Base-by-base conservation (phyloP, 2,329 filamentous ascomycete species). In the Endothia cerciana region DNA sequence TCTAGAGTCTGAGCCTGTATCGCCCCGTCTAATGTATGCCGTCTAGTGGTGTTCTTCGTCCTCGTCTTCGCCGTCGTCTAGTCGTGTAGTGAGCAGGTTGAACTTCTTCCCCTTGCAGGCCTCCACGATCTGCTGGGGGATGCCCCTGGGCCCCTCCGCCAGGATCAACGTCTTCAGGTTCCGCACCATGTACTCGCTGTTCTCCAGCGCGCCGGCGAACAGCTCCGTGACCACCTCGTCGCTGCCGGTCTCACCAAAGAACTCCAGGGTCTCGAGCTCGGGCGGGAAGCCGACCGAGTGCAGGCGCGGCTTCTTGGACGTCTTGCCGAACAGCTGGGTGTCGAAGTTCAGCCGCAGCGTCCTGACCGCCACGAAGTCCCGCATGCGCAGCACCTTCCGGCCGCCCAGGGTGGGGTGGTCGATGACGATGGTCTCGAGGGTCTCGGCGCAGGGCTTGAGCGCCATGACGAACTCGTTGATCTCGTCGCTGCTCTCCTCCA, bases 201-300 rank as follows among this genome's bases (percentile, higher is more conserved):
- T 80, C 69, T 81, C 71, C 4, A 83, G 73, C 28, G 75, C 77
- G 68, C 77, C 77, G 17, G 78, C 76, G 28, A 84, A 70, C 17
- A 84, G 69, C 51, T 83, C 82, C 0, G 77, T 77, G 51, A 83
- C 79, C 69, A 82, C 80, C 2, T 81, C 81, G 61, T 83, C 82
- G 0, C 76, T 79, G 1, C 81, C 81, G 11, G 83, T 73, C 38
- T 77, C 74, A 64, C 80, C 80, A 65, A 81, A 78, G 65, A 83
- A 81, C 62, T 82, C 80, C 28, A 84, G 69, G 2, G 74, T 78
- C 69, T 82, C 78, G 17, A 84, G 72, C 65, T 78, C 75, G 0
- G 81, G 81, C 1, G 82, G 81, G 22, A 84, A 71, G 15, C 80
- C 82, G 19, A 83, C 80, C 0, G 80, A 82, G 64, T 80, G 76